These are phyloP conservation scores for Malus sieversii DNA, from an alignment of 306 rosid genomes.

Conservation along the genomic window DNA sequence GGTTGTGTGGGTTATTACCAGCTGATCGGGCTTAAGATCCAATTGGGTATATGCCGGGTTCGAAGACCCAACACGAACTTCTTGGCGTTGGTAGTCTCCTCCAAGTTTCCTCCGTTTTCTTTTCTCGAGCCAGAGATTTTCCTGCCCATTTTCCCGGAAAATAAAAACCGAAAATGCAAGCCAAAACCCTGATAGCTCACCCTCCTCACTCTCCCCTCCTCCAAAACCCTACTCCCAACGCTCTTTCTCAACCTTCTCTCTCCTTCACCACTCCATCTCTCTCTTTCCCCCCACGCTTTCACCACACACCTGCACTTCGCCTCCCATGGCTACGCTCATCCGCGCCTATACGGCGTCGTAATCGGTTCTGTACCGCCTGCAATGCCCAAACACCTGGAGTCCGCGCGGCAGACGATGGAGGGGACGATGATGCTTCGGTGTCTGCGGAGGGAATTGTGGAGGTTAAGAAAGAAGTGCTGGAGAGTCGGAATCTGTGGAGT, in stretches of 20 bases:
- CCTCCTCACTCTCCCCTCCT: slow-evolving; percentile 13
- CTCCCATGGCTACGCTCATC: slow-evolving; percentile 16
- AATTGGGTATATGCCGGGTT: too few species aligned
- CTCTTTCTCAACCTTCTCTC: slow-evolving; percentile 6
- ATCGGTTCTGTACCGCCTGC: slow-evolving; percentile 7
- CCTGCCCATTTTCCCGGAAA: not conserved
- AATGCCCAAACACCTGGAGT: not conserved
- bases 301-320: not conserved
- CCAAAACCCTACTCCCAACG: slow-evolving; percentile 17
- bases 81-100: not conserved
- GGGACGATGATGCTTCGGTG: not conserved
- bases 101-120: not conserved
- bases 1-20: too few species aligned
- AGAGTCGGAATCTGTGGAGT: slow-evolving; percentile 39
- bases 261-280: not conserved
- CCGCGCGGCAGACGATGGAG: not conserved
- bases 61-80: too few species aligned
- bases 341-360: not conserved
- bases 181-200: not conserved
- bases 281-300: slow-evolving; percentile 15
- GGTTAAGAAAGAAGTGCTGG: slow-evolving; percentile 29
- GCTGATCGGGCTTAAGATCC: too few species aligned
- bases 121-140: not conserved
- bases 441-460: not conserved
- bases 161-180: not conserved